These are phyloP conservation scores for Acorus calamus DNA, from an alignment of 106 monocot species.

Conservation along the genomic window DNA sequence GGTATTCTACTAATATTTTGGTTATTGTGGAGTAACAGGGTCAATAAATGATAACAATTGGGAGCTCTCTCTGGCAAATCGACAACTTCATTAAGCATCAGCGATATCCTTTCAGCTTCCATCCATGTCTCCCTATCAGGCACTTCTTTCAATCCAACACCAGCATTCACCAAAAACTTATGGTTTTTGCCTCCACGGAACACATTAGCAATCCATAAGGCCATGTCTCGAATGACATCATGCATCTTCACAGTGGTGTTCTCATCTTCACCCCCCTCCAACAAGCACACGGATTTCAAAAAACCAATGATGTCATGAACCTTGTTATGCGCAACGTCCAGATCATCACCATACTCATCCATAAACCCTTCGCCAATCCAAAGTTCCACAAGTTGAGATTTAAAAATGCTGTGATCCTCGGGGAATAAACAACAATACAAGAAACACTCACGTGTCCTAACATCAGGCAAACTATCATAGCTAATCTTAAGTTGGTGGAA, in stretches of 20 bases:
- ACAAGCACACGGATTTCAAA: constrained; percentile 1
- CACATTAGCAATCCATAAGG: background rate
- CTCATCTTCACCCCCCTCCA: background rate
- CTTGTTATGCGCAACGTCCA: background rate
- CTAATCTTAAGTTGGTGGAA: constrained; percentile 22
- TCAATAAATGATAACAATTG: background rate
- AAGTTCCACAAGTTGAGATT: constrained; percentile 14
- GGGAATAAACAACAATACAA: constrained; percentile 32
- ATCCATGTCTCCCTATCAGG: background rate
- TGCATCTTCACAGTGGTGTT: constrained; percentile 7
- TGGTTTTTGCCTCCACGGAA: no score
- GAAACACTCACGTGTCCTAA: constrained; percentile 13
- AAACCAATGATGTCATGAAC: background rate
- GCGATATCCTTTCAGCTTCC: background rate
- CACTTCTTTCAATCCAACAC: background rate
- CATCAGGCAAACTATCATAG: constrained; percentile 24
- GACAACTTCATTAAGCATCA: background rate
- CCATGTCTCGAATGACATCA: constrained; percentile 11
- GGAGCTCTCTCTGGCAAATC: background rate
- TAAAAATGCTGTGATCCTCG: constrained; percentile 16
- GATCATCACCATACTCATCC: background rate
- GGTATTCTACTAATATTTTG: background rate
- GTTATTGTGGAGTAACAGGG: background rate
- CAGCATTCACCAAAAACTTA: background rate
- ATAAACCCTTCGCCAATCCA: constrained; percentile 35